Base-by-base conservation (phyloP, 345 rosid genomes). In the Jatropha curcas region DNA sequence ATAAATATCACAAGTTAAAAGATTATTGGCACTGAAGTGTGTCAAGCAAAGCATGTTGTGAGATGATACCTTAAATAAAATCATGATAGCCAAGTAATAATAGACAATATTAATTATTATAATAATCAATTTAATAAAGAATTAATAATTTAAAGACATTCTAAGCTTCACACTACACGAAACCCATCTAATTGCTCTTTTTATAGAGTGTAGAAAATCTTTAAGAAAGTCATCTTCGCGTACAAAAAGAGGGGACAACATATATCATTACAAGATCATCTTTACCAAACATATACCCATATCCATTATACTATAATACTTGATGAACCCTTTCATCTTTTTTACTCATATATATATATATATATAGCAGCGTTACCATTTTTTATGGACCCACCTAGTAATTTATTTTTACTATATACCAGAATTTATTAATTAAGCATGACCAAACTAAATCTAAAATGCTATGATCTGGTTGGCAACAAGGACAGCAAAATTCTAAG, bases 391-490 rank as follows among this genome's bases (percentile, higher is more conserved):
- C 72, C 34, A 58, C 39, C 0, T 31, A 57, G 2, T 28, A 10
- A 24, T 20, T 56, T 50, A 11, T 67, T 48, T 27, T 4, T 16
- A 7, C 17, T 28, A 13, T 27, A 17, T 65, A 7, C 0, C 9
- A 17, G 2, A n/a, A 35, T 41, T 28, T 41, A 48, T 13, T 30
- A 46, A 41, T 19, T 25, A 20, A 57, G 48, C 33, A 48, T 35
- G 59, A 35, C 22, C 0, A 59, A 74, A n/a, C 16, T 27, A 31
- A 16, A 7, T 52, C 12, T 17, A 50, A 5, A 28, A 25, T 4
- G 7, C 28, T 51, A 82, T 85, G 65, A 85, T 85, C 45, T 60
- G 80, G 86, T 80, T 76, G 84, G 88, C 79, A 67, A 77, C 67
- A 73, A 60, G 48, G 70, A 68, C 74, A 68, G 10, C 86, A 80